These are phyloP conservation scores for Mycena citricolor DNA, from an alignment of 1,284 basidiomycete genomes.

Conservation along the genomic window DNA sequence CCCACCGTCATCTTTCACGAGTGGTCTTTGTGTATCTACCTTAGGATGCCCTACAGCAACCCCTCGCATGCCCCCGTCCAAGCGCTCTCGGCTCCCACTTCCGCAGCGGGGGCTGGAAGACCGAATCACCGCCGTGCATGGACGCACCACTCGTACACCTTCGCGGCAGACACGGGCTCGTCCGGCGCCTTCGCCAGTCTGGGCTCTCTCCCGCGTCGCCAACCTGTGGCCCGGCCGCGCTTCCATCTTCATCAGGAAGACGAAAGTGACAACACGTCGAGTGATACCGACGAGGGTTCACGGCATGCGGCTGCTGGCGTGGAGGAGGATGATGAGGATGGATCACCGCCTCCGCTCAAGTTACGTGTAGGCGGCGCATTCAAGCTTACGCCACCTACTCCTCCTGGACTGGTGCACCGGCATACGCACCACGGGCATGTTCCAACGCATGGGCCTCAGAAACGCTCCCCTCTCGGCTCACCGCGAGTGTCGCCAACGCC, in stretches of 20 bases:
- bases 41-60: conserved; percentile 15
- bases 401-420: neutral
- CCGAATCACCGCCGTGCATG: conserved; percentile 41
- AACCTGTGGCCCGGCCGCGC: neutral
- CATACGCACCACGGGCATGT: too few relatives aligned
- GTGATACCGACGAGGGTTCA: conserved; percentile 14
- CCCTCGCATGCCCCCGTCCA: conserved; percentile 11
- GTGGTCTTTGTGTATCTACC: too few relatives aligned
- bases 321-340: conserved; percentile 28
- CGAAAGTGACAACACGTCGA: conserved; percentile 23
- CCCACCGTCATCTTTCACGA: too few relatives aligned
- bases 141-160: conserved; percentile 24
- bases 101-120: conserved; percentile 33
- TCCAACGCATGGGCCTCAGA: neutral
- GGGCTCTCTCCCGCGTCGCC: conserved; percentile 48
- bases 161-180: conserved; percentile 29
- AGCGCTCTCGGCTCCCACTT: conserved; percentile 13
- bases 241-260: conserved; percentile 28
- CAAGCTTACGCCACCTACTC: conserved; percentile 12
- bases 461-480: neutral
- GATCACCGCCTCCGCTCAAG: conserved; percentile 16
- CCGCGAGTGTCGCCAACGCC: neutral
- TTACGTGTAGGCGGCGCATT: conserved; percentile 18
- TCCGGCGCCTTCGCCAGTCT: conserved; percentile 55
- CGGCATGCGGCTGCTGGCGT: conserved; percentile 14